Base-by-base conservation (phyloP, 1,139 yeast genomes). In the Pichia inconspicua region DNA sequence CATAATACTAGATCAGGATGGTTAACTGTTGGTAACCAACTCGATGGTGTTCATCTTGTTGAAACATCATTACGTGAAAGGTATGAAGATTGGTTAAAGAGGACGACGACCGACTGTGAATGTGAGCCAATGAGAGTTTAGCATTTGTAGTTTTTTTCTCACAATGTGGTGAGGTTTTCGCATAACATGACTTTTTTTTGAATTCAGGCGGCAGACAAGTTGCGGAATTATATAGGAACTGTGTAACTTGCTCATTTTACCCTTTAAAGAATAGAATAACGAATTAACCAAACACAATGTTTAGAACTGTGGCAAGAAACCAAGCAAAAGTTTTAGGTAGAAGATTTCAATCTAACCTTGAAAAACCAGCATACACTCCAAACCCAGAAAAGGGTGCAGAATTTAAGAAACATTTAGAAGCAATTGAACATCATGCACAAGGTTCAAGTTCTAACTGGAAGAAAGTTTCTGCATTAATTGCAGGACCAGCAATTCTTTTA, bases 1-100 rank as follows among this genome's bases (percentile, higher is more conserved):
- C 94, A 87, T 60, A 90, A 90, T 59, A 72, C 84, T 0, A 74
- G 97, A 41, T 84, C 88, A 0, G 96, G 97, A 0, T 90, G 97
- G 97, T 67, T 89, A 55, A 71, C 96, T 0, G 78, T 89, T 48
- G 97, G 97, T 0, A 84, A 86, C 60, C 95, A 88, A 64, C 65
- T 89, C 43, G 74, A 74, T 15, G 87, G 86, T 0, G 43, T 41
- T 2, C 36, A 31, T 25, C 68, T 86, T 17, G 66, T 70, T 48
- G 95, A 85, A 59, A 69, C 73, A 42, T 87, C 81, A 50, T 77
- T 85, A 25, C 62, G 63, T 48, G 58, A 61, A 36, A 68, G 67
- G 49, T 74, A 71, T 54, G 32, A 41, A 5, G 32, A 30, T 9
- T 40, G 35, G 34, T 14, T 19, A 12, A 14, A 27, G 11, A 27